Conservation (phyloP, 1,284 basidiomycete genomes). For the Trichosporon asahii region DNA sequence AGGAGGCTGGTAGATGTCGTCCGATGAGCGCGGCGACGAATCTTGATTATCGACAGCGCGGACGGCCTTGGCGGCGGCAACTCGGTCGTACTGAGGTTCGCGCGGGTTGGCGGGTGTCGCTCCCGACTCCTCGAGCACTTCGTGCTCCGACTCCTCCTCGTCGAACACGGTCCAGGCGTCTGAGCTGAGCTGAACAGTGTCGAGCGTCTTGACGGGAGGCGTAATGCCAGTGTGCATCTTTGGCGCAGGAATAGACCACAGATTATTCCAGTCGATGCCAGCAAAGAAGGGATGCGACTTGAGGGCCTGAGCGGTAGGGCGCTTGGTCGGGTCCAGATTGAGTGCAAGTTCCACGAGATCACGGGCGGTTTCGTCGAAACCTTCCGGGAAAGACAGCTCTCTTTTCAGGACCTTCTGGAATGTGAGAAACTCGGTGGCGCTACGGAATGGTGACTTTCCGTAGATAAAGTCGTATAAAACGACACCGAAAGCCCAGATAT, state of each 20-base stretch:
- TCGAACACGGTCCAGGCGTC: conserved; percentile 49
- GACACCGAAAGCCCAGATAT: conserved; percentile 60
- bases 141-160: conserved; percentile 40
- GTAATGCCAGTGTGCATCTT: conserved; percentile 50
- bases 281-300: conserved; percentile 73
- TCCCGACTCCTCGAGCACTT: conserved; percentile 34
- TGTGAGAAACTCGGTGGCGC: conserved; percentile 59
- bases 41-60: conserved; percentile 28
- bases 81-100: conserved; percentile 30
- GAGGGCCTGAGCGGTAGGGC: conserved; percentile 61
- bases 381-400: conserved; percentile 54
- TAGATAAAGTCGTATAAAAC: conserved; percentile 57
- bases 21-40: conserved; percentile 13
- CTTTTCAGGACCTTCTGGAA: conserved; percentile 58
- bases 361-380: conserved; percentile 53
- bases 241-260: conserved; percentile 63
- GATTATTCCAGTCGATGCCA: conserved; percentile 63
- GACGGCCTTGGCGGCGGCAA: conserved; percentile 37
- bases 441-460: conserved; percentile 58
- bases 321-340: conserved; percentile 62
- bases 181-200: conserved; percentile 27
- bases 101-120: conserved; percentile 18
- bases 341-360: conserved; percentile 54
- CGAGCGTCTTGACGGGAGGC: conserved; percentile 31
- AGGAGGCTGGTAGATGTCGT: conserved; percentile 35